phyloP scores from a whole-genome alignment of 345 rosid species.

The Firmiana major region DNA sequence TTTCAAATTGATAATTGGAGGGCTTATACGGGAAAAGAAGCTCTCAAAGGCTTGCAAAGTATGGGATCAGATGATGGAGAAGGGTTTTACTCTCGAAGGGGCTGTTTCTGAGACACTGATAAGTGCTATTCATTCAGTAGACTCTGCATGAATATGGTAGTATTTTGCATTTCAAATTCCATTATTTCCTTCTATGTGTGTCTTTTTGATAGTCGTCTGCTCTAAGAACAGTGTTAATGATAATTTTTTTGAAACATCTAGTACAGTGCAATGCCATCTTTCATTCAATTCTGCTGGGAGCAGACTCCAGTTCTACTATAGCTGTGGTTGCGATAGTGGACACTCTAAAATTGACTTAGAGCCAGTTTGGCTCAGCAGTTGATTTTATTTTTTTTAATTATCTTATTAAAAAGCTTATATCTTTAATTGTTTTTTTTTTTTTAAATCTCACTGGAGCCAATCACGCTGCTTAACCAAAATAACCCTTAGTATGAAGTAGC shows the following conservation, averaged over 20 bases:
- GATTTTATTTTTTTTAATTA: no score
- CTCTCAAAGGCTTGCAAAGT: conserved; percentile 57
- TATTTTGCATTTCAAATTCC: conserved; percentile 15
- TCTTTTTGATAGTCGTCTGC: conserved; percentile 2
- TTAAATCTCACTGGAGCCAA: no score
- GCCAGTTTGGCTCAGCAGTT: no score
- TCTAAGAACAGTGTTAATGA: not conserved
- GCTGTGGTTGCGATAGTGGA: not conserved
- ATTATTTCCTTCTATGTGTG: not conserved
- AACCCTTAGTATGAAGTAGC: not conserved
- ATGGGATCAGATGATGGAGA: conserved; percentile 99
- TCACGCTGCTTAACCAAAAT: no score
- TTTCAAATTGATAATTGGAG: conserved; percentile 71
- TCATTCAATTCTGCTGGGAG: not conserved
- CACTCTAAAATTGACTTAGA: not conserved
- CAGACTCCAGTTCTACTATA: not conserved
- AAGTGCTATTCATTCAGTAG: conserved; percentile 35
- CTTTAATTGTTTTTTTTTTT: no score
- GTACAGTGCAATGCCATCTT: not conserved
- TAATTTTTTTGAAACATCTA: not conserved
- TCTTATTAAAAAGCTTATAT: no score
- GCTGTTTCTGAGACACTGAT: conserved; percentile 60
- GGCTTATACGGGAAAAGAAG: conserved; percentile 62
- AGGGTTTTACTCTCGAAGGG: conserved; percentile 82
- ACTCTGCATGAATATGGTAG: conserved; percentile 23